Conservation (phyloP, 1,139 yeast species). For the Meyerozyma athensensis region DNA sequence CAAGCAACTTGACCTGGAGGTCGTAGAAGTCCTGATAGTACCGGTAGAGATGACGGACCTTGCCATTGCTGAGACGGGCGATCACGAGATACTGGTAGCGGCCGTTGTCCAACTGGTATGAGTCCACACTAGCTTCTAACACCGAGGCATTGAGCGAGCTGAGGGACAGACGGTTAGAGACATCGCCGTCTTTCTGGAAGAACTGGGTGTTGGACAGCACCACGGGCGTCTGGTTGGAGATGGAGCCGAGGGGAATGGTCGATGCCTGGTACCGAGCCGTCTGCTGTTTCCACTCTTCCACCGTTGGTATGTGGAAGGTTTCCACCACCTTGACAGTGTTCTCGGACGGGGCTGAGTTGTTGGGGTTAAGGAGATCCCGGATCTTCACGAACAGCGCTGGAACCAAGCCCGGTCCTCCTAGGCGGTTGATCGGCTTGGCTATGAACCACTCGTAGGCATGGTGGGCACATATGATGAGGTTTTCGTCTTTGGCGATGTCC, state of each 20-base stretch:
- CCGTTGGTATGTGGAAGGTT: conserved; percentile 74
- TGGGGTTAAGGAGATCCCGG: conserved; percentile 59
- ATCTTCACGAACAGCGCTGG: conserved; percentile 89
- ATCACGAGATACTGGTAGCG: conserved; percentile 84
- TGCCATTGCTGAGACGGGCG: conserved; percentile 67
- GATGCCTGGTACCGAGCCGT: conserved; percentile 93
- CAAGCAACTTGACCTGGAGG: conserved; percentile 79
- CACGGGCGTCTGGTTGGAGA: conserved; percentile 26
- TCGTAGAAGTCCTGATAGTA: conserved; percentile 96
- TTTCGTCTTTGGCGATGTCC: conserved; percentile 80
- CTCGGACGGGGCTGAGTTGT: conserved; percentile 13
- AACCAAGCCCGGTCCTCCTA: conserved; percentile 96
- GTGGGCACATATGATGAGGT: conserved; percentile 89
- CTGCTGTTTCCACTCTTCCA: conserved; percentile 90
- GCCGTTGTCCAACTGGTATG: conserved; percentile 78
- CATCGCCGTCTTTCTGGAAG: conserved; percentile 24
- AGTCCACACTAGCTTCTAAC: conserved; percentile 69
- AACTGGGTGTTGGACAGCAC: conserved; percentile 36
- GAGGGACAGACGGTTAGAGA: conserved; percentile 32
- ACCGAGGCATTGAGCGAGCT: conserved; percentile 32
- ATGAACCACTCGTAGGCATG: conserved; percentile 97
- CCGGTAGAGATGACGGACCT: conserved; percentile 69
- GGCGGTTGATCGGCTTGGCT: conserved; percentile 89
- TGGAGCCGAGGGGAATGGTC: conserved; percentile 69
- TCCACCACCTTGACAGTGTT: conserved; percentile 40